A percentile compares a stretch with the other conserved stretches of the same genome.
phyloP scores from a whole-genome alignment of 306 rosid species.

The Gastrolobium bilobum region DNA sequence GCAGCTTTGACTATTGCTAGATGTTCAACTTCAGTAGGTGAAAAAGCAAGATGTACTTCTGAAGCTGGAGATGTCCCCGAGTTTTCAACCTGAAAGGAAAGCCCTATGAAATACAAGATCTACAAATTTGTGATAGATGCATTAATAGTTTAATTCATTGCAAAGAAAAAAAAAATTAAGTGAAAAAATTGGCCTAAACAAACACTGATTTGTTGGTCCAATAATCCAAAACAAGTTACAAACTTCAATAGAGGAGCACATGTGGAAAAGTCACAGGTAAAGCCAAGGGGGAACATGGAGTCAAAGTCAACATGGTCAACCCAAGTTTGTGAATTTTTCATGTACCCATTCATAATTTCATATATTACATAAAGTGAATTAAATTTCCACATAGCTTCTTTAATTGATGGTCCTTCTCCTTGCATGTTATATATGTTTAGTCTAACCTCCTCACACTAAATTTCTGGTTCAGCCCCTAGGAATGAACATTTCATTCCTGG shows the following conservation, averaged over 20 bases:
- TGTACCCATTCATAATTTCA: not conserved
- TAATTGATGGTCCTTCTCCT: not conserved
- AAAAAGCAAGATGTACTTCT: slow-evolving; percentile 82
- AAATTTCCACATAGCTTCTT: not conserved
- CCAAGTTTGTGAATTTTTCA: not conserved
- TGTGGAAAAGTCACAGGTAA: not conserved
- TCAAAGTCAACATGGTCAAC: not conserved
- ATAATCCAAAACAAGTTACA: slow-evolving; percentile 27
- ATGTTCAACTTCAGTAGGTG: slow-evolving; percentile 79
- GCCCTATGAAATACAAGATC: slow-evolving; percentile 42
- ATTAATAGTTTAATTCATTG: slow-evolving; percentile 11
- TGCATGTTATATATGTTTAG: slow-evolving; percentile 17
- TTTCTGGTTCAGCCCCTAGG: not conserved
- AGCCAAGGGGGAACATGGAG: not conserved
- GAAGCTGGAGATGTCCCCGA: slow-evolving; percentile 75
- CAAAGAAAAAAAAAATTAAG: slow-evolving; percentile 17
- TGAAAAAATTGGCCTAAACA: not conserved
- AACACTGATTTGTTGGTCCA: slow-evolving; percentile 21
- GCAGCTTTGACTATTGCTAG: slow-evolving; percentile 83
- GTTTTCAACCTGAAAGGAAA: slow-evolving; percentile 80
- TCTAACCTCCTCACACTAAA: not conserved
- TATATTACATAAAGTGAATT: not conserved
- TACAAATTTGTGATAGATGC: slow-evolving; percentile 21
- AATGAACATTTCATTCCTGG: not conserved
- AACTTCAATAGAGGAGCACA: slow-evolving; percentile 12